Base-by-base conservation (phyloP, 257 asterid genomes). In the Nicotiana tomentosiformis region DNA sequence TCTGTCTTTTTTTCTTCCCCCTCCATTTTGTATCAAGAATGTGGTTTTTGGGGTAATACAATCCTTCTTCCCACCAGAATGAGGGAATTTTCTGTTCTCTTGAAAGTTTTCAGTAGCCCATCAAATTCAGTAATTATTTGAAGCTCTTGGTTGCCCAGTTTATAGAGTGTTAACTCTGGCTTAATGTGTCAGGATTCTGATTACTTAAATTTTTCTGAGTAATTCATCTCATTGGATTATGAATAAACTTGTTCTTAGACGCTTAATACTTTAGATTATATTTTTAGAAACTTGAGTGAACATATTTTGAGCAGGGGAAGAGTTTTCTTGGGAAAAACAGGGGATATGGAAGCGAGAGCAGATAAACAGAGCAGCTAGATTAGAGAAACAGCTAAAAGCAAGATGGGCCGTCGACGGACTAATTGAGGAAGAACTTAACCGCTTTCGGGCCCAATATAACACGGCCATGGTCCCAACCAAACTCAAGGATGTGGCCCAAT, bases 311-410 rank as follows among this genome's bases (percentile, higher is more conserved):
- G 66, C 91, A 89, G 97, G 86, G 11, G 89, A 89, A 78, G 92
- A 91, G 35, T 81, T 82, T 7, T 86, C 88, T 39, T 77, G 90
- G 62, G 94, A 84, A 39, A 90, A 85, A 70, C 88, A 87, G 57
- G 94, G 97, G 35, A 58, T 84, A 26, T 93, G 97, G 97, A 90
- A 90, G 88, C 92, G 84, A 82, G 97, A 89, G 37, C 96, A 92
- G 88, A 95, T 84, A 79, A 87, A 51, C 14, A 90, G 91, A 77
- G 93, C 92, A 58, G 92, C 94, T 15, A 91, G 80, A 90, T 91
- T 93, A 60, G 92, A 91, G 90, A 93, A 92, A 81, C 97, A 86
- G 86, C 91, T 94, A 49, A 92, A 89, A 86, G 89, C 93, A 74
- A 92, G 90, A 85, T 90, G 95, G 94, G 88, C 90, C 15, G 84